These are phyloP conservation scores for Xylaria cubensis DNA, from an alignment of 495 filamentous ascomycete genomes.

Conservation along the genomic window DNA sequence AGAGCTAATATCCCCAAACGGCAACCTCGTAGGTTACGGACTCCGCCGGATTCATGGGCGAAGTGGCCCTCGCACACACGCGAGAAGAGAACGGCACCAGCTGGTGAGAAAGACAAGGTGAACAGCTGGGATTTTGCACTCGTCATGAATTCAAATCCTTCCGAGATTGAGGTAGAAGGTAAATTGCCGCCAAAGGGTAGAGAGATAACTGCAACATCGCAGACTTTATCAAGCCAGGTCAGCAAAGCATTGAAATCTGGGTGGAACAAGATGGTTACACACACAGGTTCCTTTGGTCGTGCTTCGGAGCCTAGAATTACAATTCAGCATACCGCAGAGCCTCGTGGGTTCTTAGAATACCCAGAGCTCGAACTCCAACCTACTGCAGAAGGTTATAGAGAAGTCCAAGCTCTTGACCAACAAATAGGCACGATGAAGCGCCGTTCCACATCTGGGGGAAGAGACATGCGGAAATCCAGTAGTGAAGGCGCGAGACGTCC, in stretches of 20 bases:
- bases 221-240: conserved; percentile 40
- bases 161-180: conserved; percentile 27
- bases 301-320: conserved; percentile 24
- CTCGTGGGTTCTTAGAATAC: conserved; percentile 39
- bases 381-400: conserved; percentile 39
- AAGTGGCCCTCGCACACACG: conserved; percentile 49
- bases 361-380: conserved; percentile 46
- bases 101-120: conserved; percentile 35
- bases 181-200: conserved; percentile 20
- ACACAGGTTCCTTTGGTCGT: conserved; percentile 26
- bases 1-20: conserved; percentile 22
- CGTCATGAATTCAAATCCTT: conserved; percentile 6
- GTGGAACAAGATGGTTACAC: conserved; percentile 40
- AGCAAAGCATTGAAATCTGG: conserved; percentile 43
- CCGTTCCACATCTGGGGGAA: conserved; percentile 26
- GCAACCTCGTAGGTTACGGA: conserved; percentile 27
- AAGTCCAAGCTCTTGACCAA: conserved; percentile 42
- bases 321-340: conserved; percentile 20
- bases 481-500: conserved; percentile 28
- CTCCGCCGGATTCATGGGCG: conserved; percentile 45
- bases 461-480: conserved; percentile 15
- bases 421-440: conserved; percentile 45
- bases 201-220: conserved; percentile 21
- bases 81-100: conserved; percentile 39
- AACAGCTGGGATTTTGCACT: conserved; percentile 32